Conservation (phyloP, 2,329 filamentous ascomycete genomes). For the Talaromyces sp. region DNA sequence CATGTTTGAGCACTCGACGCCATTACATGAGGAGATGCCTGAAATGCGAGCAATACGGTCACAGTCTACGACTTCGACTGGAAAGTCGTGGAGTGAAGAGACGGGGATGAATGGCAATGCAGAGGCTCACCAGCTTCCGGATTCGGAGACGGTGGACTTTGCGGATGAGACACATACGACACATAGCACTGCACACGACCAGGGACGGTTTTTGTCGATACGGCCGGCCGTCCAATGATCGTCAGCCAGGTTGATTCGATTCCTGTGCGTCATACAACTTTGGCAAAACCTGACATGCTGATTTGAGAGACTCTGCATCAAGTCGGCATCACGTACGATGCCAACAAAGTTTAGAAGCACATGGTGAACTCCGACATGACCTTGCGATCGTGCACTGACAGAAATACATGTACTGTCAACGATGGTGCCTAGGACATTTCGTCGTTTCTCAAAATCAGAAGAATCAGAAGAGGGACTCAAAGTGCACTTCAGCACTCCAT, state of each 20-base stretch:
- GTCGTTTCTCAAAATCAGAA: background rate
- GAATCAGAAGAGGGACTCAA: background rate
- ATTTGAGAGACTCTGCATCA: background rate
- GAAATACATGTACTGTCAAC: background rate
- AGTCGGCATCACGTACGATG: background rate
- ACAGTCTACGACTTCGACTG: slow-evolving; percentile 23
- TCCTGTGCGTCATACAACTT: background rate
- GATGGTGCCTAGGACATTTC: background rate
- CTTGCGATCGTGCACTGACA: background rate
- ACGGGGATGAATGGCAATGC: slow-evolving; percentile 23
- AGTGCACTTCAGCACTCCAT: background rate
- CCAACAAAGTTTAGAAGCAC: background rate
- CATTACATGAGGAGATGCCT: slow-evolving; percentile 8
- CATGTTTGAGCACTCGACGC: slow-evolving; percentile 35
- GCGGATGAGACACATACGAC: slow-evolving; percentile 2
- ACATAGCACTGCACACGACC: background rate
- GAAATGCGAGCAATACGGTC: slow-evolving; percentile 18
- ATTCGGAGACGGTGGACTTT: slow-evolving; percentile 2
- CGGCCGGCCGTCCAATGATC: background rate
- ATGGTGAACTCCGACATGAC: background rate
- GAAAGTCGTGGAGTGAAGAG: slow-evolving; percentile 31
- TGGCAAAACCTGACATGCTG: background rate
- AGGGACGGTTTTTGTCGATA: background rate
- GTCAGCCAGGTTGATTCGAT: slow-evolving; percentile 4
- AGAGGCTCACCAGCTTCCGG: background rate